Evolutionary conservation across 495 filamentous ascomycete species (phyloP).

Genomic region (Aspergillus sclerotioniger): DNA sequence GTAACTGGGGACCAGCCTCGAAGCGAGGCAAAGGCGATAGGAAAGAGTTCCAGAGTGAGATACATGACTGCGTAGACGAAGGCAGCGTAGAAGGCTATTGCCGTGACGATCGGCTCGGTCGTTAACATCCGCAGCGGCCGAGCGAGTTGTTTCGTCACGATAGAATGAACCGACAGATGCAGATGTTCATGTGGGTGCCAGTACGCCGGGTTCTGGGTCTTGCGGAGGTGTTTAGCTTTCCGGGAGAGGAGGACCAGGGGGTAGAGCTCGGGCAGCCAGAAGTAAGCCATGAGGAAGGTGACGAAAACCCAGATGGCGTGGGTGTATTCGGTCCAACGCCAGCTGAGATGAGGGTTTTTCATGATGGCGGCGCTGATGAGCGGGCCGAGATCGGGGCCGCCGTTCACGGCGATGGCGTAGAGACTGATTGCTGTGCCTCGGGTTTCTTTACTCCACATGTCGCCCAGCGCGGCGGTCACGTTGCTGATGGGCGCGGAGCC

Average conservation of each 20-base stretch:
- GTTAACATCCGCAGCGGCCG: not conserved
- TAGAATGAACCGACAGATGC: not conserved
- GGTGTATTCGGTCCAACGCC: not conserved
- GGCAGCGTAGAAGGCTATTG: not conserved
- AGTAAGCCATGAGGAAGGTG: not conserved
- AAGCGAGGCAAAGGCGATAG: not conserved
- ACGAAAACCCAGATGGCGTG: not conserved
- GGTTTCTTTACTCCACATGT: not conserved
- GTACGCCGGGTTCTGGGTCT: not conserved
- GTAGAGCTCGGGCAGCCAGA: not conserved
- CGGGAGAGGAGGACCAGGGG: not conserved
- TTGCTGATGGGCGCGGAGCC: conserved; percentile 45
- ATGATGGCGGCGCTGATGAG: not conserved
- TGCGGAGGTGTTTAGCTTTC: not conserved
- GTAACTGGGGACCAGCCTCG: not conserved
- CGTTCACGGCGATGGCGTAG: not conserved
- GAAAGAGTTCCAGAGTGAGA: not conserved
- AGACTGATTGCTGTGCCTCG: not conserved
- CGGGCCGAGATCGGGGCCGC: not conserved
- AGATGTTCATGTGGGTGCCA: not conserved
- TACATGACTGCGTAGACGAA: not conserved
- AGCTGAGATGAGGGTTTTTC: not conserved
- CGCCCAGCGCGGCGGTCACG: conserved; percentile 34
- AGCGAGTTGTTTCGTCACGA: not conserved
- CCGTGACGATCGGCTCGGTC: not conserved